Base-by-base conservation (phyloP, 495 filamentous ascomycete species). In the Penicillium chermesinum region DNA sequence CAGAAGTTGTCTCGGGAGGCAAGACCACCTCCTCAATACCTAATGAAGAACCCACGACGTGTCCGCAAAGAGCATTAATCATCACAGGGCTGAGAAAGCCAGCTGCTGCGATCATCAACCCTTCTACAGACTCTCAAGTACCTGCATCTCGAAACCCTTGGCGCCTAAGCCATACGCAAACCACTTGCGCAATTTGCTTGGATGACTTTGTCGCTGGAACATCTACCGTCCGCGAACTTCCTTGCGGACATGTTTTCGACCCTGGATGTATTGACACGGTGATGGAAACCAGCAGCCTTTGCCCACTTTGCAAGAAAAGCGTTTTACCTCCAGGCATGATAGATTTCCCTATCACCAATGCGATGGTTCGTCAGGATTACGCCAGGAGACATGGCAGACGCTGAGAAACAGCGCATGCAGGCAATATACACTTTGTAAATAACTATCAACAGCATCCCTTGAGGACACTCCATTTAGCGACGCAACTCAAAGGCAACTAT, bases 211-310 rank as follows among this genome's bases (percentile, higher is more conserved):
- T 81, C 18, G 78, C 83, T 14, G 74, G 76, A 7, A 58, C 62
- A 13, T 84, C 89, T 0, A 76, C 77, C 17, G 87, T 96, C 49
- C 85, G 89, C 32, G 87, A 94, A 63, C 73, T 96, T 3, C 83
- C 87, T 0, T 97, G 91, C 53, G 79, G 85, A 0, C 91, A 97
- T 60, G 90, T 96, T 46, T 97, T 89, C 67, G 89, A 97, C 46
- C 82, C 88, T 2, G 83, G 82, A 35, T 97, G 91, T 62, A 88
- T 97, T 54, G 89, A 96, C 59, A 71, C 77, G 9, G 91, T 96
- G 35, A 68, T 71, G 39, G 69, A 78, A 33, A 80, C 77, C 55
- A 89, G 84, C 60, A 87, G 83, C 34, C 74, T 94, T 10, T 97
- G 91, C 57, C 91, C 91, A 1, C 65, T 95, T 42, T 97, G 91